These are phyloP conservation scores for Gigaspora rosea DNA, from an alignment of 192 early-diverging fungal genomes.

Conservation along the genomic window DNA sequence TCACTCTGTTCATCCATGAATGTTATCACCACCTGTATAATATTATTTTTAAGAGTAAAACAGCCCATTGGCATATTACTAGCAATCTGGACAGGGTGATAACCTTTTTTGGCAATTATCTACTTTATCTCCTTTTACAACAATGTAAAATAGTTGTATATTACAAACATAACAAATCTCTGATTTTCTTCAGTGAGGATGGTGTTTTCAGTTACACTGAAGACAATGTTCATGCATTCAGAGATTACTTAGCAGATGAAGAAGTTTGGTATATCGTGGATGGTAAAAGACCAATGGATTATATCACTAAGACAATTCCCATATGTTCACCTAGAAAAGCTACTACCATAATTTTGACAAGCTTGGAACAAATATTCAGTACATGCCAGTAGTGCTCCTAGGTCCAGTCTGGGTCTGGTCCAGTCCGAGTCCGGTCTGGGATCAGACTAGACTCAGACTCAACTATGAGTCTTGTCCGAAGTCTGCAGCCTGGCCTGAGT, in stretches of 20 bases:
- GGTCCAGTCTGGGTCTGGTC: too few relatives aligned
- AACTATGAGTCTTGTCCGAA: too few relatives aligned
- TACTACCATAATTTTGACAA: slow-evolving; percentile 4
- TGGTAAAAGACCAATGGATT: neutral
- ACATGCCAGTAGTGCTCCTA: slow-evolving; percentile 9
- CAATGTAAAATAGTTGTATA: slow-evolving; percentile 28
- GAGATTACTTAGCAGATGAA: neutral
- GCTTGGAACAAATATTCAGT: neutral
- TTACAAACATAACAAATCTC: slow-evolving; percentile 2
- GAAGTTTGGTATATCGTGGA: slow-evolving; percentile 24
- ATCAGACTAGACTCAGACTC: too few relatives aligned
- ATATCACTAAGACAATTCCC: slow-evolving; percentile 13
- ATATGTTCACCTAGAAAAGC: neutral
- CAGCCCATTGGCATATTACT: neutral
- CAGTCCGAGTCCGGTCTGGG: too few relatives aligned
- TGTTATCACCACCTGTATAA: slow-evolving; percentile 13
- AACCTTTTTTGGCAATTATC: slow-evolving; percentile 19
- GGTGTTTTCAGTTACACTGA: neutral
- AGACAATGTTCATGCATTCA: neutral
- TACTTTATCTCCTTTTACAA: slow-evolving; percentile 15
- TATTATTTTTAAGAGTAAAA: slow-evolving; percentile 3
- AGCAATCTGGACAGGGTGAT: slow-evolving; percentile 24
- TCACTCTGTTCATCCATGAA: slow-evolving; percentile 19
- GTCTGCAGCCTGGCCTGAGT: too few relatives aligned
- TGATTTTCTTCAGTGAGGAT: slow-evolving; percentile 22